A percentile compares a stretch with the other conserved stretches of the same genome.
These are phyloP conservation scores for Cadophora malorum DNA, from an alignment of 2,329 filamentous ascomycete species.

Conservation along the genomic window DNA sequence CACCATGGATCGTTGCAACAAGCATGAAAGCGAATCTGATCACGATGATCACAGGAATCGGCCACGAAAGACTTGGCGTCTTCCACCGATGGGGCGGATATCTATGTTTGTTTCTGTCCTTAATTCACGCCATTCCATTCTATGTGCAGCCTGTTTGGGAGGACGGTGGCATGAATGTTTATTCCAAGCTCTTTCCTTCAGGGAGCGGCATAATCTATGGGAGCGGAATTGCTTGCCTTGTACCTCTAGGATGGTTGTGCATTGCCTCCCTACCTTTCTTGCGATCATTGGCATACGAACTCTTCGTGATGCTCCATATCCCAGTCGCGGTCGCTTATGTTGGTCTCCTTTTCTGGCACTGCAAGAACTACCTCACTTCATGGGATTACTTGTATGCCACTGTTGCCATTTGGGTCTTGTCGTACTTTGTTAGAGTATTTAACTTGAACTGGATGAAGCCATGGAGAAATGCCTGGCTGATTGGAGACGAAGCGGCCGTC, in stretches of 20 bases:
- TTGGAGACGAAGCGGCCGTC: constrained; percentile 90
- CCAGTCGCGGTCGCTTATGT: constrained; percentile 83
- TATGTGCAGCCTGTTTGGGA: constrained; percentile 90
- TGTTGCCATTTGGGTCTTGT: constrained; percentile 77
- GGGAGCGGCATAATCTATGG: constrained; percentile 78
- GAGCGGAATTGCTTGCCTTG: constrained; percentile 81
- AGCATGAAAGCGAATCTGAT: constrained; percentile 92
- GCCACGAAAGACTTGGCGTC: constrained; percentile 90
- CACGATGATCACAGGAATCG: constrained; percentile 84
- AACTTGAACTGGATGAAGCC: constrained; percentile 92
- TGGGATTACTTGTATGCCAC: constrained; percentile 90
- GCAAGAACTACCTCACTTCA: constrained; percentile 87
- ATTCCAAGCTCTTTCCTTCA: constrained; percentile 70
- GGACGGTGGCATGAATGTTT: constrained; percentile 74
- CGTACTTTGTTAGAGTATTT: constrained; percentile 76
- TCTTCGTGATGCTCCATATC: constrained; percentile 83
- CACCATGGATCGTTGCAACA: constrained; percentile 89
- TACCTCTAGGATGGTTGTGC: constrained; percentile 83
- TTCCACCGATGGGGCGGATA: constrained; percentile 93
- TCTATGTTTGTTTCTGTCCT: constrained; percentile 79
- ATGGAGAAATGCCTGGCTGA: constrained; percentile 78
- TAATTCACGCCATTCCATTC: constrained; percentile 88
- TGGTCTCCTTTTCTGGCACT: constrained; percentile 93
- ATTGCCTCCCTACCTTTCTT: constrained; percentile 83
- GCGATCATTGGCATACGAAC: constrained; percentile 79